phyloP scores from a whole-genome alignment of 163 green algal species.

The Chlamydomonas reinhardtii region DNA sequence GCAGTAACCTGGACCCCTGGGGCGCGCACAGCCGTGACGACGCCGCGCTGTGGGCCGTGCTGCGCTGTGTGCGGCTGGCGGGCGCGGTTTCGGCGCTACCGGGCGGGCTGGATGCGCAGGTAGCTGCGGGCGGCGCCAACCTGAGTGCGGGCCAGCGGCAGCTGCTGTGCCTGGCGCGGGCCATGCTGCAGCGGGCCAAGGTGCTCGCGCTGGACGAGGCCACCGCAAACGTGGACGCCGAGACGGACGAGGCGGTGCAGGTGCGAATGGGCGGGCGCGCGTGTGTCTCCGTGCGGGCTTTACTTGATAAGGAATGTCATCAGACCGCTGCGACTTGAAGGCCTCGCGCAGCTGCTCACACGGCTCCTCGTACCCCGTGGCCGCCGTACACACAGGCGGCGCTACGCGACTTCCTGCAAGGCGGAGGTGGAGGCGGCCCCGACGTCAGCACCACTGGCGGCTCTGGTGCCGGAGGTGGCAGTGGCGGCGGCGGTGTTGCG shows the following conservation, averaged over 20 bases:
- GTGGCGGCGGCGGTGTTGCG: too few species aligned
- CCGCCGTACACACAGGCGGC: too few species aligned
- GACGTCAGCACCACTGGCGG: too few species aligned
- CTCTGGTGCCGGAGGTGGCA: too few species aligned
- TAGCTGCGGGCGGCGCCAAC: slow-evolving; percentile 69
- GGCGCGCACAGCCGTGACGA: slow-evolving; percentile 55
- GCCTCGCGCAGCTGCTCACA: too few species aligned
- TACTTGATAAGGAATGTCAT: too few species aligned
- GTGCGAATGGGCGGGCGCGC: neutral
- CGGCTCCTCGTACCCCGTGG: too few species aligned
- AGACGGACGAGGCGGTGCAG: slow-evolving; percentile 54
- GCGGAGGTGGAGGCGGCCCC: too few species aligned
- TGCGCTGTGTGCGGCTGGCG: slow-evolving; percentile 64
- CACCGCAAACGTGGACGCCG: slow-evolving; percentile 55
- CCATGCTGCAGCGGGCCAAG: slow-evolving; percentile 56
- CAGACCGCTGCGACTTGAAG: too few species aligned
- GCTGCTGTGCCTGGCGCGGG: slow-evolving; percentile 71
- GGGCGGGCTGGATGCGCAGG: slow-evolving; percentile 59
- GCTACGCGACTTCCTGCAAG: too few species aligned
- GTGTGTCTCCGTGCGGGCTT: too few species aligned
- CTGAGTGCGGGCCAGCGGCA: slow-evolving; percentile 73
- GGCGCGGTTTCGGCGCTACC: slow-evolving; percentile 30
- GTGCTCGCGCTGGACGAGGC: slow-evolving; percentile 56
- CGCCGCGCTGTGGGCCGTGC: slow-evolving; percentile 63
- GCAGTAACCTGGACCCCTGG: slow-evolving; percentile 82